Conservation (phyloP, 2,329 filamentous ascomycete species). For the Zymoseptoria crescenta region DNA sequence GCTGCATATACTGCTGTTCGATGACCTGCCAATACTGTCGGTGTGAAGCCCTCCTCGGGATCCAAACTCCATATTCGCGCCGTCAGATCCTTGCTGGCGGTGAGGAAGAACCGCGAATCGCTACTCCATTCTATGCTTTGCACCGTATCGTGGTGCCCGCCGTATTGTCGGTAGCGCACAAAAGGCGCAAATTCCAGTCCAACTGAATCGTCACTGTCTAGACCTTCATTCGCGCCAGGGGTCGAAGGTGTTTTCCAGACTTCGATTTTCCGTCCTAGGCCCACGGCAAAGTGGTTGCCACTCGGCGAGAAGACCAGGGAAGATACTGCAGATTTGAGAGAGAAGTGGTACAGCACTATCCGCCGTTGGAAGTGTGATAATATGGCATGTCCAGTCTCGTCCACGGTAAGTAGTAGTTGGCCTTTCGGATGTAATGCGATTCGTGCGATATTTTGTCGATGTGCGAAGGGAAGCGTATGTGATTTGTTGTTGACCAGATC, state of each 20-base stretch:
- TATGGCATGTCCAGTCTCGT: slow-evolving; percentile 90
- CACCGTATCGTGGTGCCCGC: slow-evolving; percentile 81
- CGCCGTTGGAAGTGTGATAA: slow-evolving; percentile 82
- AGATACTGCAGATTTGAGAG: slow-evolving; percentile 77
- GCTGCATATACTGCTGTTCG: slow-evolving; percentile 84
- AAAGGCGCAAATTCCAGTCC: slow-evolving; percentile 94
- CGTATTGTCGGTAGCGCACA: slow-evolving; percentile 75
- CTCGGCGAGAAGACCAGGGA: slow-evolving; percentile 86
- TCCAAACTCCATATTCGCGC: slow-evolving; percentile 91
- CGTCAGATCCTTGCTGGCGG: slow-evolving; percentile 83
- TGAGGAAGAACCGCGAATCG: slow-evolving; percentile 93
- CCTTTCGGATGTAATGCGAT: slow-evolving; percentile 83
- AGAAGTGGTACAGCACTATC: slow-evolving; percentile 86
- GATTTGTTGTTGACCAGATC: slow-evolving; percentile 93
- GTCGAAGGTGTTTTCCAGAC: slow-evolving; percentile 94
- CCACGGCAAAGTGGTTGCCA: slow-evolving; percentile 83
- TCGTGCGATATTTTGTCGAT: slow-evolving; percentile 85
- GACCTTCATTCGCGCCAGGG: slow-evolving; percentile 40
- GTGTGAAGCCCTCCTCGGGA: slow-evolving; percentile 76
- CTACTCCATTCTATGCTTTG: slow-evolving; percentile 88
- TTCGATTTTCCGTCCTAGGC: slow-evolving; percentile 77
- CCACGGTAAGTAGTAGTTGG: slow-evolving; percentile 85
- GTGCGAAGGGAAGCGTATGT: slow-evolving; percentile 77
- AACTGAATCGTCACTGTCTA: slow-evolving; percentile 60
- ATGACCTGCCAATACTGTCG: slow-evolving; percentile 85